Conservation (phyloP, 2,329 filamentous ascomycete species). For the Thielaviopsis euricoi region DNA sequence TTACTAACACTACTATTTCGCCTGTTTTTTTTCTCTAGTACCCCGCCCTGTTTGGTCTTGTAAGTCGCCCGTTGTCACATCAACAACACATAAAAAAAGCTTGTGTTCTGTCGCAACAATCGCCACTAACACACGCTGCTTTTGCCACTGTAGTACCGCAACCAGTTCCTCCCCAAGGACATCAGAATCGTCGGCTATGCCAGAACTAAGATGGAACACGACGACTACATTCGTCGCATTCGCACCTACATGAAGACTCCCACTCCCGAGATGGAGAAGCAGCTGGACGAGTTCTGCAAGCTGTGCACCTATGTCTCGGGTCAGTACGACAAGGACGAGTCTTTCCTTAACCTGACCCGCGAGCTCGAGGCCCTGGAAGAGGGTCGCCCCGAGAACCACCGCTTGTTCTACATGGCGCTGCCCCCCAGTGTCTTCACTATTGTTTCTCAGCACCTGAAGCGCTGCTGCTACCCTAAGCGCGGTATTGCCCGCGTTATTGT, state of each 20-base stretch:
- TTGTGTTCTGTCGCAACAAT: background rate
- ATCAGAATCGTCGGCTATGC: conserved; percentile 98
- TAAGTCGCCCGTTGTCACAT: conserved; percentile 34
- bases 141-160: conserved; percentile 58
- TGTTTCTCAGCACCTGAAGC: conserved; percentile 93
- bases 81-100: background rate
- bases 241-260: conserved; percentile 98
- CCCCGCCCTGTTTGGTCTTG: conserved; percentile 90
- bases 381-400: conserved; percentile 66
- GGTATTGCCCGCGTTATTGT: conserved; percentile 92
- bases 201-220: conserved; percentile 96
- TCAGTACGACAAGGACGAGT: conserved; percentile 94
- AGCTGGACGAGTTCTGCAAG: conserved; percentile 75
- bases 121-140: background rate
- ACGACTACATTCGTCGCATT: conserved; percentile 85
- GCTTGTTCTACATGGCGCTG: conserved; percentile 98
- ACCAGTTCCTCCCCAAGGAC: conserved; percentile 95
- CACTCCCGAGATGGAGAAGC: conserved; percentile 91
- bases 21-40: conserved; percentile 41
- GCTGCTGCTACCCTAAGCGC: conserved; percentile 83
- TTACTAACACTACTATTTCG: background rate
- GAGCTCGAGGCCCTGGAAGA: conserved; percentile 77
- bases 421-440: conserved; percentile 96
- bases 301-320: conserved; percentile 91
- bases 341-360: conserved; percentile 70